These are phyloP conservation scores for Fusarium subglutinans DNA, from an alignment of 2,329 filamentous ascomycete species.

Conservation along the genomic window DNA sequence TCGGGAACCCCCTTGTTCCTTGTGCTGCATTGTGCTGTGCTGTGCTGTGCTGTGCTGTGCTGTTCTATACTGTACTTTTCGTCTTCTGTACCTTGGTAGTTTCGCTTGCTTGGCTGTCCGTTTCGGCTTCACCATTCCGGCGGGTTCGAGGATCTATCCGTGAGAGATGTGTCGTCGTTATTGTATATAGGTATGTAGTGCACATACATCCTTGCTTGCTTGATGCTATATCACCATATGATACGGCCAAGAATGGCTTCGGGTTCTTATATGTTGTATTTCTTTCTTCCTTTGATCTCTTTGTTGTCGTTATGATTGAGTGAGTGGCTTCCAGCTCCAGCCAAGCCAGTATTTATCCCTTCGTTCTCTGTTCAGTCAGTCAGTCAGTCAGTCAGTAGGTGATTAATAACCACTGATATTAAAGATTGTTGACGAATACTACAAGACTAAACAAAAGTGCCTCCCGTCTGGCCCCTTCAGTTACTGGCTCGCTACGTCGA, in stretches of 20 bases:
- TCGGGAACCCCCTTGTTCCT: constrained; percentile 2
- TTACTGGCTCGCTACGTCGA: constrained; percentile 25
- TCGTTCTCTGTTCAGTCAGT: neutral
- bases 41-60: neutral
- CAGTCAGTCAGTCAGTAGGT: neutral
- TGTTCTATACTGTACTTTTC: neutral
- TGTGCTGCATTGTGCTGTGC: neutral
- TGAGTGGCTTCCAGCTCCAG: neutral
- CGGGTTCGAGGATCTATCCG: neutral
- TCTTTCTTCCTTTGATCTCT: neutral
- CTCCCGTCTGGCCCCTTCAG: neutral
- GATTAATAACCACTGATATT: neutral
- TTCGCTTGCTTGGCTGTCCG: constrained; percentile 1
- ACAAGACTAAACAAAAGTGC: constrained; percentile 1
- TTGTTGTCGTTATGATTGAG: neutral
- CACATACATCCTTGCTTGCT: neutral
- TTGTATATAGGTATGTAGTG: neutral
- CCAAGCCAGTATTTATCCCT: neutral
- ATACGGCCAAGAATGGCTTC: neutral
- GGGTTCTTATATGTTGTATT: constrained; percentile 10
- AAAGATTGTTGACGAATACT: neutral
- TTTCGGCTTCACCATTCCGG: constrained; percentile 34
- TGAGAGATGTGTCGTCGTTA: neutral
- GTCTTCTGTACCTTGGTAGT: neutral
- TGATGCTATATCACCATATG: neutral